Evolutionary conservation across 805 yeast species (phyloP).

Genomic region (Metschnikowia drakensbergensis): DNA sequence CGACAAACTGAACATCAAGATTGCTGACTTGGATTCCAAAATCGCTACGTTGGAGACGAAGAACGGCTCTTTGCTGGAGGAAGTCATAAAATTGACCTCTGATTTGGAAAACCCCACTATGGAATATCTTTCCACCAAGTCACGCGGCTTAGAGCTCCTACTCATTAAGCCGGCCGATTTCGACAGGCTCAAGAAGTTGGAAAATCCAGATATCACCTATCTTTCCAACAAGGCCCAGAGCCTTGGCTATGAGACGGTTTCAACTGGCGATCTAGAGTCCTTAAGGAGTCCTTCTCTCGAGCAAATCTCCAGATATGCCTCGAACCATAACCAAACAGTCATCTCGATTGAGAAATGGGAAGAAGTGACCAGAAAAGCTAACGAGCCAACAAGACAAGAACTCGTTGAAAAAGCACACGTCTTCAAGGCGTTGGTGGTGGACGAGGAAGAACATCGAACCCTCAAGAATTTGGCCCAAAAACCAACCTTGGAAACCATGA

Average conservation of each 20-base stretch:
- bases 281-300: constrained; percentile 17
- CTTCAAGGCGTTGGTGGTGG: constrained; percentile 4
- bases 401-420: constrained; percentile 7
- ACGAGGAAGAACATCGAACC: neutral
- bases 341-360: constrained; percentile 3
- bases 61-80: neutral
- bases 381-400: constrained; percentile 16
- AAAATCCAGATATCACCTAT: constrained; percentile 4
- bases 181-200: constrained; percentile 4
- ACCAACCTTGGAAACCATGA: constrained; percentile 24
- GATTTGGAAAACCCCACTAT: neutral
- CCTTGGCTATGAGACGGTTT: constrained; percentile 5
- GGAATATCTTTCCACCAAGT: neutral
- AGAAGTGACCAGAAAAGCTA: constrained; percentile 7
- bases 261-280: constrained; percentile 5
- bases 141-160: constrained; percentile 1
- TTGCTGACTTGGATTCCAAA: neutral
- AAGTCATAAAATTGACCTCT: neutral
- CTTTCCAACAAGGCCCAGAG: constrained; percentile 7
- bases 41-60: neutral
- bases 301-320: constrained; percentile 6
- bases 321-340: constrained; percentile 1
- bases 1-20: neutral
- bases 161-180: constrained; percentile 2
- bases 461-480: constrained; percentile 26